Conservation (phyloP, 306 rosid species). For the Vicia faba region DNA sequence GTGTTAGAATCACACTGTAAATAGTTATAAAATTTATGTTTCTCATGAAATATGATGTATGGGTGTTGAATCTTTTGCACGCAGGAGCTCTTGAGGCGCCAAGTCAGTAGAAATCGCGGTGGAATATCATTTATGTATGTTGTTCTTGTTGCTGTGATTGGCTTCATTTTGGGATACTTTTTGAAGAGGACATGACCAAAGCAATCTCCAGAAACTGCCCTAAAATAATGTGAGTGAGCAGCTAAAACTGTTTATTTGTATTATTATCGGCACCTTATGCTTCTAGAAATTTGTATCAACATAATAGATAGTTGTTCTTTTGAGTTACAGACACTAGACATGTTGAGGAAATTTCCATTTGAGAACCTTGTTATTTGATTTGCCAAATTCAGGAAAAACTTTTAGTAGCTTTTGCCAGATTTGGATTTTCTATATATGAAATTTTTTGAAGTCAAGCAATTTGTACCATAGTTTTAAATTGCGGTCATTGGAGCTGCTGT, state of each 20-base stretch:
- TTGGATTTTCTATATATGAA: neutral
- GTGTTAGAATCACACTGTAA: neutral
- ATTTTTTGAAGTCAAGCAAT: neutral
- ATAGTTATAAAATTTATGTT: neutral
- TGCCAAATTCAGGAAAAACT: neutral
- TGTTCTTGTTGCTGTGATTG: conserved; percentile 26
- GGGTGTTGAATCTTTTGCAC: neutral
- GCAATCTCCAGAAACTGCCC: conserved; percentile 13
- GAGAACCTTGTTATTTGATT: conserved; percentile 3
- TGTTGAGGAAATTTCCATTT: neutral
- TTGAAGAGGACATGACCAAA: conserved; percentile 19
- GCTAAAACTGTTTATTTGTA: conserved; percentile 14
- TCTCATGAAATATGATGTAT: conserved; percentile 8
- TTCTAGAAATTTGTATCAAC: conserved; percentile 1
- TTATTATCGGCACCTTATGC: neutral
- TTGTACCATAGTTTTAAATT: no score
- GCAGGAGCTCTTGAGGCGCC: conserved; percentile 25
- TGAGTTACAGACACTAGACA: neutral
- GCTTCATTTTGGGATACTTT: conserved; percentile 27
- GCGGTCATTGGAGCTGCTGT: no score
- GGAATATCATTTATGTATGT: conserved; percentile 22
- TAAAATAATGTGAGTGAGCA: neutral
- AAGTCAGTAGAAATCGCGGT: conserved; percentile 15
- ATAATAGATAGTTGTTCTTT: neutral
- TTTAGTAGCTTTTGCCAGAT: neutral